Conservation (phyloP, 1,284 basidiomycete genomes). For the Naganishia liquefaciens region DNA sequence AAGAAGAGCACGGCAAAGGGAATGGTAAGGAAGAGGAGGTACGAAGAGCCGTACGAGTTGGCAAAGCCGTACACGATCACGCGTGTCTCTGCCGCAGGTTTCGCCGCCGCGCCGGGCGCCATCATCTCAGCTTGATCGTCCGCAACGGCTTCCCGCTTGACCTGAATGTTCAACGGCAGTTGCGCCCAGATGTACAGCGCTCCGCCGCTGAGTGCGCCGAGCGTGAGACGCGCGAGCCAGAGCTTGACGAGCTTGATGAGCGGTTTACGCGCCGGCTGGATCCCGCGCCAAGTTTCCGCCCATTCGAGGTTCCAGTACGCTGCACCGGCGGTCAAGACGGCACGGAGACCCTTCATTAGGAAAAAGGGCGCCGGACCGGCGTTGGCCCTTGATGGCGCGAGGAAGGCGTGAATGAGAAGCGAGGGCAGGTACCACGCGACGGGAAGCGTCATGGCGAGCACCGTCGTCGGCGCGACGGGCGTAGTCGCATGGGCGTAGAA, state of each 20-base stretch:
- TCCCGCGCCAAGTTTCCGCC: conserved; percentile 58
- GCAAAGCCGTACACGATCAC: conserved; percentile 81
- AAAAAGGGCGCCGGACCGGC: conserved; percentile 68
- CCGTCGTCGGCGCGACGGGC: conserved; percentile 63
- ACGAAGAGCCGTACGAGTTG: conserved; percentile 85
- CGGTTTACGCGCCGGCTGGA: conserved; percentile 45
- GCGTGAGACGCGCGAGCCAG: conserved; percentile 63
- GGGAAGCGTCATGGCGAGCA: conserved; percentile 63
- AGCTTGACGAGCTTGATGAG: conserved; percentile 62
- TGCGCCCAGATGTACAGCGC: conserved; percentile 69
- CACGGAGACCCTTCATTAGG: conserved; percentile 61
- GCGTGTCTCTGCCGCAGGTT: conserved; percentile 47
- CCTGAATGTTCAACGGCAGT: conserved; percentile 69
- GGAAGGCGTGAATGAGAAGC: conserved; percentile 60
- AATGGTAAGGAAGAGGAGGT: conserved; percentile 75
- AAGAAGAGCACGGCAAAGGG: conserved; percentile 66
- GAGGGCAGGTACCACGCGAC: conserved; percentile 63
- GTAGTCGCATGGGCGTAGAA: conserved; percentile 75
- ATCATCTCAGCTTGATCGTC: conserved; percentile 22
- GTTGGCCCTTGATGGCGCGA: conserved; percentile 71
- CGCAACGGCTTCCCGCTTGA: conserved; percentile 54
- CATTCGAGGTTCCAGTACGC: conserved; percentile 79
- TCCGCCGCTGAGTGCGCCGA: conserved; percentile 60
- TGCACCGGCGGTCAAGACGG: conserved; percentile 63
- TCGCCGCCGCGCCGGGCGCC: conserved; percentile 11